Percentiles rank a stretch among this genome's conserved stretches.
Evolutionary conservation across 768 basidiomycete species (phyloP).

Genomic region (Collybia nuda): DNA sequence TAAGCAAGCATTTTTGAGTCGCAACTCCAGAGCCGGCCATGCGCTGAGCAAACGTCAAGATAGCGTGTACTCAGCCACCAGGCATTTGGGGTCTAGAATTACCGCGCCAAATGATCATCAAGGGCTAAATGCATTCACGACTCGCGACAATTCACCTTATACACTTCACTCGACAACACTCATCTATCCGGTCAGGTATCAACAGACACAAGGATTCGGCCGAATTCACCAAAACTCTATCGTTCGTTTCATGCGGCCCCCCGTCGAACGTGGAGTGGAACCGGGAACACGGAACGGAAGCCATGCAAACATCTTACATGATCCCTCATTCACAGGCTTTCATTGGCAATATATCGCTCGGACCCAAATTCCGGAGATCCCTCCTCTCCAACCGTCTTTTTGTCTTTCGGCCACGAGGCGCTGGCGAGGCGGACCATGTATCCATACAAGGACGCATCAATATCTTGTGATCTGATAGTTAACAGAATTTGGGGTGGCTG

Average conservation of each 20-base stretch:
- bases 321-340: too few species aligned
- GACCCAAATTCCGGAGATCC: too few species aligned
- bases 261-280: neutral
- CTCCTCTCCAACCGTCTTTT: too few species aligned
- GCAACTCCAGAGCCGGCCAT: neutral
- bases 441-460: too few species aligned
- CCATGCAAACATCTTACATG: neutral
- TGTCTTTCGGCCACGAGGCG: too few species aligned
- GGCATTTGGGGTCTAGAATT: neutral
- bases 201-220: too few species aligned
- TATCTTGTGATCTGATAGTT: too few species aligned
- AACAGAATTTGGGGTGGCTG: too few species aligned
- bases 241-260: neutral
- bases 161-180: too few species aligned
- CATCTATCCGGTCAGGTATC: too few species aligned
- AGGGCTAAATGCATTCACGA: neutral
- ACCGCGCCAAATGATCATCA: neutral
- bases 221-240: neutral
- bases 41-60: neutral
- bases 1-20: neutral
- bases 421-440: too few species aligned
- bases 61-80: neutral
- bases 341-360: too few species aligned
- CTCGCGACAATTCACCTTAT: neutral
- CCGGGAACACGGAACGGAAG: neutral